These are phyloP conservation scores for Amanita thiersii DNA, from an alignment of 768 basidiomycete genomes.

Conservation along the genomic window DNA sequence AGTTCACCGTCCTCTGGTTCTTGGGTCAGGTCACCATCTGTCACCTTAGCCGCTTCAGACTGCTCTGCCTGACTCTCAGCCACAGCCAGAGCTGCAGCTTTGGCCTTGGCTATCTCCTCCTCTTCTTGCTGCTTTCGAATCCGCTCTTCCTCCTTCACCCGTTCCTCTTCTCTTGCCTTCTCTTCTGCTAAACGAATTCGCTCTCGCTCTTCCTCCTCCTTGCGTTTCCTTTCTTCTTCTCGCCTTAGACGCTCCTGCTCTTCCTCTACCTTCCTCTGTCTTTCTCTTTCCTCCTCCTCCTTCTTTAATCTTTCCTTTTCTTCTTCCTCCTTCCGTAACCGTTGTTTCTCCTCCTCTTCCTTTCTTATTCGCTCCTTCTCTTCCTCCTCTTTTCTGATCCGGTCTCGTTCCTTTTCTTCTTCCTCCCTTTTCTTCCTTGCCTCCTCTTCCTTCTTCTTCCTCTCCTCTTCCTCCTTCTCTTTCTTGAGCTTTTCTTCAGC, in stretches of 20 bases:
- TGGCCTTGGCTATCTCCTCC: conserved; percentile 32
- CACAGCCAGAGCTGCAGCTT: conserved; percentile 23
- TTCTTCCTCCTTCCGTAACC: conserved; percentile 26
- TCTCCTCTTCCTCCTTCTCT: conserved; percentile 18
- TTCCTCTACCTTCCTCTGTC: conserved; percentile 16
- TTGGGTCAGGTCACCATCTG: conserved; percentile 38
- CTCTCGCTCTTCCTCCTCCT: conserved; percentile 22
- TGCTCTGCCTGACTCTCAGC: conserved; percentile 23
- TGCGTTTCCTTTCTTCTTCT: conserved; percentile 19
- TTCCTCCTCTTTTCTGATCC: conserved; percentile 21
- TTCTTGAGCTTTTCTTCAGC: conserved; percentile 22
- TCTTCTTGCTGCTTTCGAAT: conserved; percentile 28
- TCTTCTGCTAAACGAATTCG: conserved; percentile 21
- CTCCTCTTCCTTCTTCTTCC: conserved; percentile 19
- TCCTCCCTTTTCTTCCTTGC: conserved; percentile 10
- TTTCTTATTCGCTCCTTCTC: conserved; percentile 19
- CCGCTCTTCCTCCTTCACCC: conserved; percentile 19
- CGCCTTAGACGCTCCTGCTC: conserved; percentile 28
- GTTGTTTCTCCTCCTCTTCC: conserved; percentile 21
- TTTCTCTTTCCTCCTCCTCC: conserved; percentile 12
- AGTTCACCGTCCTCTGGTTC: conserved; percentile 31
- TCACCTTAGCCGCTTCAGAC: conserved; percentile 21
- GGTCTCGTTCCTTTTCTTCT: conserved; percentile 29
- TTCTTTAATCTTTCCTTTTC: background rate
- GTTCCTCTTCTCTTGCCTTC: conserved; percentile 19